These are phyloP conservation scores for Tricholoma matsutake DNA, from an alignment of 768 basidiomycete species.

Conservation along the genomic window DNA sequence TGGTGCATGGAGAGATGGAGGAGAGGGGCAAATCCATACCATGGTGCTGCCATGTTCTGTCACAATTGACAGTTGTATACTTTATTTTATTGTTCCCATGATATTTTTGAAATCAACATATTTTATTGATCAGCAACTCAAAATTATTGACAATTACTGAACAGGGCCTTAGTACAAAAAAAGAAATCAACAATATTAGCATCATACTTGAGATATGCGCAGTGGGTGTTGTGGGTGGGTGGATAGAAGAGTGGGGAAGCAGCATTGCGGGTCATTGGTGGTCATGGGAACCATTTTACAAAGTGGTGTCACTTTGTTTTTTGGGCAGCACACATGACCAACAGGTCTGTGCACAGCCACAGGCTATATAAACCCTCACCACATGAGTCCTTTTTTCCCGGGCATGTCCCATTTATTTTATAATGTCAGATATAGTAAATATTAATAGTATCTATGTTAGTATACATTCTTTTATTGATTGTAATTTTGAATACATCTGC, in stretches of 20 bases:
- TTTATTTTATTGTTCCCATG: too few relatives aligned
- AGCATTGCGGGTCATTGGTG: background rate
- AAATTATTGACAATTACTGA: too few relatives aligned
- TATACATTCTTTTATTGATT: background rate
- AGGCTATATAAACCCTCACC: too few relatives aligned
- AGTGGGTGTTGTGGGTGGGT: background rate
- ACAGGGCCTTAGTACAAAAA: background rate
- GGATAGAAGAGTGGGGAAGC: background rate
- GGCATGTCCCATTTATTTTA: background rate
- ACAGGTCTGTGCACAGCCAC: too few relatives aligned
- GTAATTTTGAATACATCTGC: background rate
- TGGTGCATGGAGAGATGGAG: too few relatives aligned
- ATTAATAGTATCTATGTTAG: background rate
- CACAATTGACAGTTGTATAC: too few relatives aligned
- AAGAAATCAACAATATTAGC: background rate
- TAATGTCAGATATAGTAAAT: background rate
- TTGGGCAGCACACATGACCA: background rate
- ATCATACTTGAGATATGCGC: background rate
- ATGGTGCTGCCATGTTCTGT: too few relatives aligned
- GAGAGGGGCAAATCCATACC: too few relatives aligned
- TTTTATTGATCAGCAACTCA: too few relatives aligned
- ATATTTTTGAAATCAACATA: too few relatives aligned
- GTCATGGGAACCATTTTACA: background rate
- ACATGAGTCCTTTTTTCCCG: background rate
- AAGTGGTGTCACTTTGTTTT: background rate